Percentiles rank a stretch among this genome's conserved stretches.
phyloP scores from a whole-genome alignment of 2,329 filamentous ascomycete genomes.

The Fusarium palustre region DNA sequence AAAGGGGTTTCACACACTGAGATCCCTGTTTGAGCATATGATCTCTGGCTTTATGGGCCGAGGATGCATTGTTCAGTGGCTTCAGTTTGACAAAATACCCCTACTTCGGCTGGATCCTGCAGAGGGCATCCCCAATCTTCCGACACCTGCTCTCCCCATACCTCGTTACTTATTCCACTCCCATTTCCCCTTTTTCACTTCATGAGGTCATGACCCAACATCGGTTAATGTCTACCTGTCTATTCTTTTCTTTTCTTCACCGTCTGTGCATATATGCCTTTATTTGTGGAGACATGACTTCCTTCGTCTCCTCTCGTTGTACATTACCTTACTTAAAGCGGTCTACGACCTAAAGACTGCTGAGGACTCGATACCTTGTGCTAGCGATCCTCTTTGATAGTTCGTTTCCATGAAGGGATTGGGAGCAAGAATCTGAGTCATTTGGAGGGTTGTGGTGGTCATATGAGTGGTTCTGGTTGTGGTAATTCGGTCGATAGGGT shows the following conservation, averaged over 20 bases:
- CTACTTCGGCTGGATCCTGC: constrained; percentile 41
- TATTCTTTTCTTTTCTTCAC: constrained; percentile 37
- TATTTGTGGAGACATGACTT: constrained; percentile 29
- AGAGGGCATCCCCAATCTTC: constrained; percentile 27
- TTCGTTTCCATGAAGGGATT: constrained; percentile 3
- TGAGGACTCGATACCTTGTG: constrained; percentile 11
- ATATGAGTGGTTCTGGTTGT: constrained; percentile 23
- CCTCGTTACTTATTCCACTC: constrained; percentile 27
- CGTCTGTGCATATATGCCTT: constrained; percentile 30
- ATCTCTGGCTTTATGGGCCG: constrained; percentile 11
- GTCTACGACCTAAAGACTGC: constrained; percentile 48
- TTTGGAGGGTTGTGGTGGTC: constrained; percentile 10
- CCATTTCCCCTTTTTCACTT: constrained; percentile 43
- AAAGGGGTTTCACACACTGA: constrained; percentile 29
- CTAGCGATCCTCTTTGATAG: constrained; percentile 23
- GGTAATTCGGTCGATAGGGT: constrained; percentile 26
- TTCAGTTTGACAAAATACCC: constrained; percentile 32
- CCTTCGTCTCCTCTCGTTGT: constrained; percentile 45
- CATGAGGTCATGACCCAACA: constrained; percentile 51
- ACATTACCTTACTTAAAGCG: constrained; percentile 47
- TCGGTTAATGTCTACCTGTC: constrained; percentile 53
- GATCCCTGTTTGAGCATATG: constrained; percentile 29
- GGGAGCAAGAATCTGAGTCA: constrained; percentile 1
- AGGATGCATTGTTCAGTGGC: constrained; percentile 20
- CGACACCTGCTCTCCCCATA: constrained; percentile 19